Conservation (phyloP, 2,329 filamentous ascomycete genomes). For the Sporothrix mexicana region DNA sequence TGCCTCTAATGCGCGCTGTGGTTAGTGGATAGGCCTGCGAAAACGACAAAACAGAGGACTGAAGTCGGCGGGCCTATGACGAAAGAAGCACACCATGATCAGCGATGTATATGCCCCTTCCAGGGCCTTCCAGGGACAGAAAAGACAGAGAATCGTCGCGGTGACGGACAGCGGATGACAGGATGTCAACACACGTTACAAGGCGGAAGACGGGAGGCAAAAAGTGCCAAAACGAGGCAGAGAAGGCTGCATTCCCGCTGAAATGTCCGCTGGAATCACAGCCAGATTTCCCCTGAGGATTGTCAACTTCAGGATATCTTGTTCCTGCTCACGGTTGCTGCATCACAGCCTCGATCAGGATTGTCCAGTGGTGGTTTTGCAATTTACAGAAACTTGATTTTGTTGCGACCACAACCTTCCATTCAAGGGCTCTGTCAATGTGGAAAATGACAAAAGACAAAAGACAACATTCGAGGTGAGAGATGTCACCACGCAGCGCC, state of each 20-base stretch:
- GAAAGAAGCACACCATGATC: conserved; percentile 25
- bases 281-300: not conserved
- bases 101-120: not conserved
- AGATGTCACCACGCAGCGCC: conserved; percentile 18
- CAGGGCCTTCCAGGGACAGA: not conserved
- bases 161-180: not conserved
- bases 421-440: not conserved
- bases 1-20: conserved; percentile 10
- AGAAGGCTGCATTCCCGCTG: not conserved
- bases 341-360: conserved; percentile 15
- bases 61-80: not conserved
- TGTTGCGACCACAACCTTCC: not conserved
- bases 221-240: not conserved
- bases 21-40: not conserved
- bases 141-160: not conserved
- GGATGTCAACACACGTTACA: not conserved
- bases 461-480: not conserved
- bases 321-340: conserved; percentile 1
- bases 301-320: not conserved
- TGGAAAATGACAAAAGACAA: conserved; percentile 16
- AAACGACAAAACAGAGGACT: not conserved
- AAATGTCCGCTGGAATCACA: not conserved
- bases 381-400: conserved; percentile 23
- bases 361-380: not conserved
- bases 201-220: not conserved